Evolutionary conservation across 176 grass and related monocot genomes (phyloP), one percentile per base, ranked within the genome.

Genomic region (Rhipidocladum racemiflorum): DNA sequence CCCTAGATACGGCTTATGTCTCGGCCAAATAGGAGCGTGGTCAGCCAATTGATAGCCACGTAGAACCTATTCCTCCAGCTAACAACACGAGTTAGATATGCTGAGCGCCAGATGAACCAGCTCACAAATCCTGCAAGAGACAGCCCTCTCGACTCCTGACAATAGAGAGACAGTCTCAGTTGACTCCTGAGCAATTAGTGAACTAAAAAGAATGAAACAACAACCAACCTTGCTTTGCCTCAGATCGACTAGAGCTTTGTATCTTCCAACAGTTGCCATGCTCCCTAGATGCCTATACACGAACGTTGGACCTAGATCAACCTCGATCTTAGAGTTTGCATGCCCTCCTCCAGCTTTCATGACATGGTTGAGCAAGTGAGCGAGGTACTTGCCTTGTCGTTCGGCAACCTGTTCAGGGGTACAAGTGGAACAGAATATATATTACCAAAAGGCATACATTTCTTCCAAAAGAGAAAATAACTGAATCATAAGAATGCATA

Each of bases 51-150:
- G 68, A 95, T 91, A 40, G 89, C 89, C 53, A 99, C 96, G 61
- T 99, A 99, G 35, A 99, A 66, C 73, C 96, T 93, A 76, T 99
- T 99, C 75, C 96, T 95, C 96, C 96, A 99, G 77, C 96, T 95
- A 61, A 95, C 23, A 59, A 99, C 92, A 76, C 96, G 90, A 35
- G 96, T 99, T 46, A 99, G 71, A 77, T 99, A 99, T 0, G 92
- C 96, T 10, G 92, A 93, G 55, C 96, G 88, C 96, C 96, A 99
- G 78, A 99, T 88, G 72, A 99, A 87, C 67, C 75, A 99, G 87
- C 96, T 99, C 18, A 84, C 48, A 84, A 99, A 99, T 85, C 96
- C 96, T 60, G 96, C 89, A 29, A 99, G 78, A 85, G 91, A 99
- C 9, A 99, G 61, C 38, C 96, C 96, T 71, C 78, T 99, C 27